Conservation (phyloP, 441 rosid species). For the Brassica balearica region DNA sequence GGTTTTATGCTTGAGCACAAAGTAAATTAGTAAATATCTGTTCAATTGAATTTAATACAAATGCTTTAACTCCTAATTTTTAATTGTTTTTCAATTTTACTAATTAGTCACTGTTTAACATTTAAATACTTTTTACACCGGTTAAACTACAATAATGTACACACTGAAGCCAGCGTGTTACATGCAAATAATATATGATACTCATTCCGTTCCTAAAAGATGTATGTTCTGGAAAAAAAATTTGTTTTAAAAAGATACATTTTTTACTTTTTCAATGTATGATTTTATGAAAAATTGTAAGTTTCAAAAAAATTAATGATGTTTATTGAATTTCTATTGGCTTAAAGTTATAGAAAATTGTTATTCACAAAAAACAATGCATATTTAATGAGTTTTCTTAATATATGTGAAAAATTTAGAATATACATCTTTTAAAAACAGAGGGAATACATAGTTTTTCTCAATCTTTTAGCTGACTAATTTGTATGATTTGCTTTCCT, state of each 20-base stretch:
- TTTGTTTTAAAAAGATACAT: no score
- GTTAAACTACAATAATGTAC: neutral
- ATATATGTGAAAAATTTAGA: no score
- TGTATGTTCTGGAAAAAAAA: no score
- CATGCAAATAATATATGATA: neutral
- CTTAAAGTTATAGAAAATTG: no score
- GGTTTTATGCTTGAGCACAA: constrained; percentile 18
- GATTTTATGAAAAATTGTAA: no score
- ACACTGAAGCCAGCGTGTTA: neutral
- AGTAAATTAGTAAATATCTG: constrained; percentile 12
- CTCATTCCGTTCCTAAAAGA: no score
- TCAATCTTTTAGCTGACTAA: neutral
- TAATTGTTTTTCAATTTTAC: neutral
- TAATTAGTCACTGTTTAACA: neutral
- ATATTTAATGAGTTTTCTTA: no score
- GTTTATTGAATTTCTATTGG: no score
- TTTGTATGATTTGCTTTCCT: neutral
- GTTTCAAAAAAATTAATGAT: no score
- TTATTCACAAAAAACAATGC: no score
- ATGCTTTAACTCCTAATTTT: neutral
- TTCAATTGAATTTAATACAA: neutral
- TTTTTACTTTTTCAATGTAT: no score
- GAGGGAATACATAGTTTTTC: neutral
- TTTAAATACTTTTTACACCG: neutral
- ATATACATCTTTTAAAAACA: no score